Evolutionary conservation across 2,329 filamentous ascomycete genomes (phyloP).

Genomic region (Claviceps sp.): DNA sequence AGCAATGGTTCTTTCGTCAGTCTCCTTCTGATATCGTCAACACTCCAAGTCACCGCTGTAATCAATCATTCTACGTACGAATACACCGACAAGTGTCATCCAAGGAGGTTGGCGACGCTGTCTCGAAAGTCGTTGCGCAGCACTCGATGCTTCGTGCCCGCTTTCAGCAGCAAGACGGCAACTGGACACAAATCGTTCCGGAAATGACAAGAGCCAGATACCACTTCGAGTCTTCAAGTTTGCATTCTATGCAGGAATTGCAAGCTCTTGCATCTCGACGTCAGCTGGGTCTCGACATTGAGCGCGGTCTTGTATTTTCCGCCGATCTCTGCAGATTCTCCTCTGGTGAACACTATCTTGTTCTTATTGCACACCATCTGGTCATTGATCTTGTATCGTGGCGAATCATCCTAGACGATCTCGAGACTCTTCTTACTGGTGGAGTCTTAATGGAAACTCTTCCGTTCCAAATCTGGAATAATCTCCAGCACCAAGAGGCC

Average conservation of each 20-base stretch:
- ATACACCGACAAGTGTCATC: not conserved
- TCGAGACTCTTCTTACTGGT: constrained; percentile 24
- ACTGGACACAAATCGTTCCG: constrained; percentile 2
- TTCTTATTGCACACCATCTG: constrained; percentile 22
- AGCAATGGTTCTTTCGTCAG: constrained; percentile 6
- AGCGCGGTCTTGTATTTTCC: constrained; percentile 2
- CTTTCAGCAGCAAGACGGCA: not conserved
- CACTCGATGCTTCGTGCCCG: constrained; percentile 7
- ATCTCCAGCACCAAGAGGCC: constrained; percentile 20
- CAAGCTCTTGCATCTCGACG: not conserved
- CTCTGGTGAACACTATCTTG: constrained; percentile 13
- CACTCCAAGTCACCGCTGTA: not conserved
- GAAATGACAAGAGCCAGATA: not conserved
- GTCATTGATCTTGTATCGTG: constrained; percentile 32
- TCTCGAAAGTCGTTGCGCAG: constrained; percentile 1
- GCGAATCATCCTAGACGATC: constrained; percentile 28
- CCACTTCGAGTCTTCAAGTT: not conserved
- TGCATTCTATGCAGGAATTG: not conserved
- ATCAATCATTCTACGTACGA: constrained; percentile 1
- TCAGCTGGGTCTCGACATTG: not conserved
- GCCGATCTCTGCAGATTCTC: constrained; percentile 1
- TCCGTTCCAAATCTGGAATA: constrained; percentile 17
- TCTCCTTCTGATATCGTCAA: not conserved
- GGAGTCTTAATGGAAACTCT: not conserved
- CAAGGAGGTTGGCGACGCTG: not conserved